Evolutionary conservation across 108 stramenopile species (phyloP), one percentile per base, ranked within the genome.

Genomic region (Fistulifera solaris): DNA sequence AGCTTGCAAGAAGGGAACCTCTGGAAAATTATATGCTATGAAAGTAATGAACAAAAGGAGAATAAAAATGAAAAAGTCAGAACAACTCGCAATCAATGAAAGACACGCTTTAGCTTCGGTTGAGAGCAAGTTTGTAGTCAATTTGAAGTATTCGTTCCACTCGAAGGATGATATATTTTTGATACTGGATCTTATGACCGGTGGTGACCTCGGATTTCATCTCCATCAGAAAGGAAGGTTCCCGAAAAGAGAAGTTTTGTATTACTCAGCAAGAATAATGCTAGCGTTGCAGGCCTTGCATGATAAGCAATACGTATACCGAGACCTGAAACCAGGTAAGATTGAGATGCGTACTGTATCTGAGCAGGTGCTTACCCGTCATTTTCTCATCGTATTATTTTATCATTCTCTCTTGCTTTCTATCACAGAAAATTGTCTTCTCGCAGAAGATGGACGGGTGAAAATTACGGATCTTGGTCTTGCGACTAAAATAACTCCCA

Each of bases 31-130:
- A 15, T 97, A 95, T 59, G 96, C 96, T 12, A 97, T 97, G 96
- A 97, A 97, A 72, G 90, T 94, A 51, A 94, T 96, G 93, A 89
- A 94, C 76, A 96, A 94, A 71, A 90, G 83, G 43, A 73, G 93
- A 49, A 90, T 98, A 48, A 98, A 98, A 65, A 58, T 81, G 22
- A 92, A 94, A 42, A 90, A 94, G 62, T 83, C 95, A 14, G 87
- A 93, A 56, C 67, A 75, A 65, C 66, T 96, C 31, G 86, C 91
- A 56, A 61, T 87, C 44, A 92, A 87, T 67, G 97, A 98, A 72
- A 83, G 87, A 28, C 65, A 76, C 27, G 79, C 82, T 40, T 65
- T 98, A 16, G 82, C 86, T 27, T 67, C 70, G 22, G 80, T 98
- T 13, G 80, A 90, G 19, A 81, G 80, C 48, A 87, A 94, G 13